phyloP scores from a whole-genome alignment of 1,284 basidiomycete genomes.

The Stygiomarasmius scandens region DNA sequence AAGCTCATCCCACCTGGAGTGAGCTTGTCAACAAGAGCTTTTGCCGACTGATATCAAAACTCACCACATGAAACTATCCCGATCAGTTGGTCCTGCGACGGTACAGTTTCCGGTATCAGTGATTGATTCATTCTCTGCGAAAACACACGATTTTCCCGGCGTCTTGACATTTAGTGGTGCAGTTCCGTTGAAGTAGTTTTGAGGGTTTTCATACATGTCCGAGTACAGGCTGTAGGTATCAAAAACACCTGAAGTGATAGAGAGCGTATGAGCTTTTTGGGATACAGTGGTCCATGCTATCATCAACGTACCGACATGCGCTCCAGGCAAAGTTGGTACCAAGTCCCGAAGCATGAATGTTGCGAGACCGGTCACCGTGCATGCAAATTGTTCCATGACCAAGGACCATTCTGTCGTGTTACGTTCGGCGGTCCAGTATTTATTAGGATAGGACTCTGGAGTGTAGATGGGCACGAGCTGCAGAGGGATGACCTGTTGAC shows the following conservation, averaged over 20 bases:
- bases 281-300: too few relatives aligned
- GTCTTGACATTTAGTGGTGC: slow-evolving; percentile 15
- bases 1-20: slow-evolving; percentile 20
- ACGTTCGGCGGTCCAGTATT: slow-evolving; percentile 43
- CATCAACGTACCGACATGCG: slow-evolving; percentile 33
- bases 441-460: slow-evolving; percentile 41
- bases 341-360: slow-evolving; percentile 43
- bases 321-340: slow-evolving; percentile 33
- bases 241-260: slow-evolving; percentile 9
- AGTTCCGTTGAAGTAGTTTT: slow-evolving; percentile 12
- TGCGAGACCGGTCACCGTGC: slow-evolving; percentile 42
- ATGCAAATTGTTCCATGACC: slow-evolving; percentile 45
- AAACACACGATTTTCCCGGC: slow-evolving; percentile 21
- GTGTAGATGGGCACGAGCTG: slow-evolving; percentile 44
- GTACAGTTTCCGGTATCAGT: slow-evolving; percentile 20
- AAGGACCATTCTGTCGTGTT: slow-evolving; percentile 54
- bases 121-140: not conserved
- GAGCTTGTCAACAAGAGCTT: too few relatives aligned
- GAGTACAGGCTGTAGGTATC: slow-evolving; percentile 16
- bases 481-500: slow-evolving; percentile 47
- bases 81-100: slow-evolving; percentile 10
- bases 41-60: not conserved
- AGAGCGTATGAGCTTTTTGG: too few relatives aligned
- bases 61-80: slow-evolving; percentile 26
- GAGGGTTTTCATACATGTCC: slow-evolving; percentile 15